phyloP scores from a whole-genome alignment of 2,329 filamentous ascomycete species.

The Ophiocordyceps camponoti-rufipedis region DNA sequence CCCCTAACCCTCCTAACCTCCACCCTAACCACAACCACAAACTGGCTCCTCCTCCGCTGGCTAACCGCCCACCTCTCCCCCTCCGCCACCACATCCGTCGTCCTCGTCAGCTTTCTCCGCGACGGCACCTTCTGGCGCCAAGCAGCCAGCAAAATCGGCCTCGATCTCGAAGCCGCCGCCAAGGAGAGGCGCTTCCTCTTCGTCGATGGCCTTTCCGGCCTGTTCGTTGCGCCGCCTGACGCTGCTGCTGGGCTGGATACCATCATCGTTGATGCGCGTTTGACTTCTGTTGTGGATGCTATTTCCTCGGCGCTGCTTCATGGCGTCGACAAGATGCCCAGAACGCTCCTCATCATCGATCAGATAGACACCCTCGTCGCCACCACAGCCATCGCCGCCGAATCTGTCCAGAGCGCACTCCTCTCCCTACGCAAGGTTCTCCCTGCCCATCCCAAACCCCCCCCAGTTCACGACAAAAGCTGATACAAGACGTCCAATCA shows the following conservation, averaged over 20 bases:
- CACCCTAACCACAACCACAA: conserved; percentile 32
- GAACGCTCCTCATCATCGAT: conserved; percentile 46
- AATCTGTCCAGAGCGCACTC: conserved; percentile 34
- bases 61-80: conserved; percentile 25
- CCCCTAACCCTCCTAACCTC: not conserved
- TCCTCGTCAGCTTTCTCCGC: conserved; percentile 71
- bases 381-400: conserved; percentile 23
- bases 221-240: conserved; percentile 24
- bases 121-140: conserved; percentile 64
- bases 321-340: conserved; percentile 9
- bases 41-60: conserved; percentile 45
- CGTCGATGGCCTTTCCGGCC: conserved; percentile 51
- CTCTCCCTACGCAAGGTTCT: conserved; percentile 44
- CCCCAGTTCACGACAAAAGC: no score
- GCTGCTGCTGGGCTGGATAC: not conserved
- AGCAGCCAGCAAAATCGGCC: conserved; percentile 37
- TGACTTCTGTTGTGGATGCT: conserved; percentile 18
- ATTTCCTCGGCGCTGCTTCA: conserved; percentile 21
- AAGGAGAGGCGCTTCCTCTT: conserved; percentile 47
- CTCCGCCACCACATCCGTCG: conserved; percentile 22
- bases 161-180: conserved; percentile 47
- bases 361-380: conserved; percentile 48
- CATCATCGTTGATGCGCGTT: conserved; percentile 12
- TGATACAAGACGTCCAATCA: not conserved
- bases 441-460: not conserved